Conservation (phyloP, 257 asterid genomes). For the Ajuga chamaepitys region DNA sequence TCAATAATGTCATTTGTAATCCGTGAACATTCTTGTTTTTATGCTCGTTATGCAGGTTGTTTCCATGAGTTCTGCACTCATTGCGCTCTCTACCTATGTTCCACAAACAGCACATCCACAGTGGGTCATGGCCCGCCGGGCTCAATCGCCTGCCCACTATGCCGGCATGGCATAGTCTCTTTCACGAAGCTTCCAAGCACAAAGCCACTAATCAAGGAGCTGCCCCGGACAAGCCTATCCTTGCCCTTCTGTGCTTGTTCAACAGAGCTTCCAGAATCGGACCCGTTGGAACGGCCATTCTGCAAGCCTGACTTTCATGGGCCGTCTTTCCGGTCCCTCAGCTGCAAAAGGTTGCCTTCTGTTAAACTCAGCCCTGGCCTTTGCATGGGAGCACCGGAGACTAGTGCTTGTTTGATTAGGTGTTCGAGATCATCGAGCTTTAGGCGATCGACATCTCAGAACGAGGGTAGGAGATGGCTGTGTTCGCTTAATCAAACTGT, state of each 20-base stretch:
- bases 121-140: conserved; percentile 58
- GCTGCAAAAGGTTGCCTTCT: conserved; percentile 56
- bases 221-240: conserved; percentile 42
- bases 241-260: conserved; percentile 63
- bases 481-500: conserved; percentile 54
- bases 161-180: conserved; percentile 75
- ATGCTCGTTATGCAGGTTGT: conserved; percentile 43
- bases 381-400: conserved; percentile 59
- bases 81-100: conserved; percentile 76
- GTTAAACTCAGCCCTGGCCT: conserved; percentile 40
- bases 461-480: conserved; percentile 57
- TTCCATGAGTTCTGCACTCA: conserved; percentile 79
- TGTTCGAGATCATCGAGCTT: conserved; percentile 42
- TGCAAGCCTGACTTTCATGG: conserved; percentile 47
- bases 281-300: conserved; percentile 50
- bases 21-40: neutral
- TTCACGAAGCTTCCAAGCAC: conserved; percentile 56
- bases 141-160: conserved; percentile 77
- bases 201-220: conserved; percentile 38
- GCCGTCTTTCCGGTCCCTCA: conserved; percentile 56
- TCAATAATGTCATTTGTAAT: neutral
- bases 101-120: conserved; percentile 47
- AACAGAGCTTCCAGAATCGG: conserved; percentile 33
- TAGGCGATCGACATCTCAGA: conserved; percentile 49
- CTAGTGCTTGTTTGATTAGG: conserved; percentile 47